A percentile compares a stretch with the other conserved stretches of the same genome.
Conservation (phyloP, 306 rosid genomes). For the Hylodesmum podocarpum region DNA sequence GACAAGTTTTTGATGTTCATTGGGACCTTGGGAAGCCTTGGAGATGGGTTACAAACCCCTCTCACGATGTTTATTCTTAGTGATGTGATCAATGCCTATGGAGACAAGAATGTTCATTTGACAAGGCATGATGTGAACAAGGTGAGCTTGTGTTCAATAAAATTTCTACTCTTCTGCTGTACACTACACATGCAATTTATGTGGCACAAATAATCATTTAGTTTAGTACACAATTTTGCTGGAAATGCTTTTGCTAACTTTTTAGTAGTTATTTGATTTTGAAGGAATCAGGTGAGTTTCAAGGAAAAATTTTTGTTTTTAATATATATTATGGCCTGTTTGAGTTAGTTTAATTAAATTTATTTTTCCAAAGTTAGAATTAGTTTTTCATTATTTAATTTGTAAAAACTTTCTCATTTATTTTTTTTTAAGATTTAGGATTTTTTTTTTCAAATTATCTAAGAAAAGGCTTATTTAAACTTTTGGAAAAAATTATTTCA, state of each 20-base stretch:
- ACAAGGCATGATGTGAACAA: conserved; percentile 57
- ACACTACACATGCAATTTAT: not conserved
- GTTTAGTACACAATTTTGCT: not conserved
- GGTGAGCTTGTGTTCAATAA: conserved; percentile 46
- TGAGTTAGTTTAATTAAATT: too few relatives aligned
- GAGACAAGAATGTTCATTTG: conserved; percentile 40
- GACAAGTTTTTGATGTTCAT: conserved; percentile 75
- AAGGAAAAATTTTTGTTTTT: too few relatives aligned
- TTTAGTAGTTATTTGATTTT: not conserved
- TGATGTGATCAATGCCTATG: conserved; percentile 76
- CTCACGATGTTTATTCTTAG: conserved; percentile 81
- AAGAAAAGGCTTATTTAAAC: too few relatives aligned
- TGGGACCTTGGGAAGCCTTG: conserved; percentile 81
- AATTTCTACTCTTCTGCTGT: not conserved
- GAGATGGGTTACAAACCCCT: conserved; percentile 87
- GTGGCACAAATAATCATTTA: not conserved
- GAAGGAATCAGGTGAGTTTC: not conserved
- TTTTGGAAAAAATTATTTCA: too few relatives aligned
- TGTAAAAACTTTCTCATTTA: too few relatives aligned
- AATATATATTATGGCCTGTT: too few relatives aligned
- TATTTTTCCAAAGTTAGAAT: too few relatives aligned
- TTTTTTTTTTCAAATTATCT: too few relatives aligned
- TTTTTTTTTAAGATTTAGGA: too few relatives aligned
- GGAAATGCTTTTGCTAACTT: conserved; percentile 4
- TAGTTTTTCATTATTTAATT: too few relatives aligned